Base-by-base conservation (phyloP, 148 eudicot species). In the Fallopia convolvulus region DNA sequence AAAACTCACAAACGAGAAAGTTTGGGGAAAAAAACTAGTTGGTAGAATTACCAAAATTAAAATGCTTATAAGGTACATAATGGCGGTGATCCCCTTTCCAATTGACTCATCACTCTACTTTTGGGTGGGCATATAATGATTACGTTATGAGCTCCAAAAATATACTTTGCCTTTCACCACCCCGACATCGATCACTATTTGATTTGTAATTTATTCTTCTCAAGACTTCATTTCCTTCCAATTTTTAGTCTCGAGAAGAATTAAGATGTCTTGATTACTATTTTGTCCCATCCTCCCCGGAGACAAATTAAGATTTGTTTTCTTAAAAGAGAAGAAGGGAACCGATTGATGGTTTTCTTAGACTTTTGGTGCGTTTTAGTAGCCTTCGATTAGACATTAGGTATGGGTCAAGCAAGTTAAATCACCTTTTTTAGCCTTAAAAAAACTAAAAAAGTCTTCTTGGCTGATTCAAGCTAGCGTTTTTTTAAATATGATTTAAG, bases 111-210 rank as follows among this genome's bases (percentile, higher is more conserved):
- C 55, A 50, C n/a, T 13, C 55, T 50, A 56, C 63, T 56, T 18
- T 56, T 56, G 21, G 63, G 21, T 56, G 63, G 10, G 26, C 11
- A 56, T 6, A 56, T 20, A n/a, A 56, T 56, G 63, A 56, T 56
- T 56, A 56, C 58, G 17, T 56, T 56, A 56, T 56, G 8, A 56
- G 26, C 63, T 52, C 56, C 0, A 52, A n/a, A 18, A 18, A 56
- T 56, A 56, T 56, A 56, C 23, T 56, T 56, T 56, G 63, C 63
- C 63, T 56, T 56, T 56, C 63, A 56, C 63, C 63, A 56, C 63
- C 63, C 63, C 63, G 20, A 56, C 63, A 56, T 56, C 3, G 39
- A 36, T 33, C 39, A 36, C 39, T 36, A 36, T 36, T 36, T 36
- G 21, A 60, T 23, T 21, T 53, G 60, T 6, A n/a, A 53, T 53